These are phyloP conservation scores for Cubamyces lactineus DNA, from an alignment of 768 basidiomycete genomes.

Conservation along the genomic window DNA sequence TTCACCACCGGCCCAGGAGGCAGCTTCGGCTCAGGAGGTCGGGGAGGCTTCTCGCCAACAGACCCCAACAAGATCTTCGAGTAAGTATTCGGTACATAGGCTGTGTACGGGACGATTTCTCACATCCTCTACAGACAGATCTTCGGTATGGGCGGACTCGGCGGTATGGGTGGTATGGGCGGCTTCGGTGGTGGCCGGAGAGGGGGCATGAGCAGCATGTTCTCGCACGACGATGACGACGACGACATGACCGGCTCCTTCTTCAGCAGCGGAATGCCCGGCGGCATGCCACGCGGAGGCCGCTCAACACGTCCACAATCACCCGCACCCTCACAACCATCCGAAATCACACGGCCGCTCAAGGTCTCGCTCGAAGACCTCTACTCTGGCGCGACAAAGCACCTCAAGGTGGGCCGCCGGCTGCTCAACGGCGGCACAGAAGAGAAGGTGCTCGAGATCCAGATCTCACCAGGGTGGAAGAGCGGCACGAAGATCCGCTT, in stretches of 20 bases:
- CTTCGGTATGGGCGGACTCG: conserved; percentile 54
- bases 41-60: conserved; percentile 67
- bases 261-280: conserved; percentile 65
- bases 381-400: conserved; percentile 83
- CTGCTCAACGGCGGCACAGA: conserved; percentile 74
- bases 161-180: conserved; percentile 41
- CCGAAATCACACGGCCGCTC: conserved; percentile 79
- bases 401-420: conserved; percentile 81
- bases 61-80: conserved; percentile 91
- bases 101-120: not conserved
- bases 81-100: too few species aligned
- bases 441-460: conserved; percentile 84
- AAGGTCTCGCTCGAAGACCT: conserved; percentile 87
- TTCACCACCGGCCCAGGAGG: conserved; percentile 33
- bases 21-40: conserved; percentile 31
- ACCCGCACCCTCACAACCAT: conserved; percentile 47
- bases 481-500: conserved; percentile 94
- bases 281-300: conserved; percentile 47
- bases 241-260: conserved; percentile 51
- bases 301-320: conserved; percentile 36
- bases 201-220: conserved; percentile 26
- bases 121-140: conserved; percentile 50
- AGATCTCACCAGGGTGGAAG: conserved; percentile 91
- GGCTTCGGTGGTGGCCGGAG: conserved; percentile 34
- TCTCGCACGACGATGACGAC: conserved; percentile 35